Conservation (phyloP, 257 asterid species). For the Nicotiana noctiflora region DNA sequence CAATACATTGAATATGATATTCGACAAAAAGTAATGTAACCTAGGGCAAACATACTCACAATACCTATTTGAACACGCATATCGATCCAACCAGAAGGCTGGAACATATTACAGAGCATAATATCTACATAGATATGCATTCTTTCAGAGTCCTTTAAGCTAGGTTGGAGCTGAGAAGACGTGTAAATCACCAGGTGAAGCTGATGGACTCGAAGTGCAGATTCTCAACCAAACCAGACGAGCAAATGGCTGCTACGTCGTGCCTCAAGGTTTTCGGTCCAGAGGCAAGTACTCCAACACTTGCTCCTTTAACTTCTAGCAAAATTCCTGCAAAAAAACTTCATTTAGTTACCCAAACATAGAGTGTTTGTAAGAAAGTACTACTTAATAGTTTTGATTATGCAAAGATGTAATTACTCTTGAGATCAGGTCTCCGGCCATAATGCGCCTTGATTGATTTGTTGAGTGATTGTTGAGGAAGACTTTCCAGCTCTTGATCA, state of each 20-base stretch:
- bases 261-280: slow-evolving; percentile 82
- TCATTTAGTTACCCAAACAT: neutral
- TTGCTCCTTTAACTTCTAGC: slow-evolving; percentile 58
- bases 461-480: slow-evolving; percentile 49
- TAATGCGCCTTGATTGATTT: slow-evolving; percentile 56
- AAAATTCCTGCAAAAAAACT: slow-evolving; percentile 38
- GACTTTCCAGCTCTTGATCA: slow-evolving; percentile 68
- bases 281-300: slow-evolving; percentile 62
- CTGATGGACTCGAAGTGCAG: slow-evolving; percentile 75
- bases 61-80: neutral
- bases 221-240: slow-evolving; percentile 52
- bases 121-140: neutral
- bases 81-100: neutral
- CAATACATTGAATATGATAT: neutral
- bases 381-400: neutral
- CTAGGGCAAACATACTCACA: neutral
- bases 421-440: slow-evolving; percentile 74
- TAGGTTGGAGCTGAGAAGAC: neutral
- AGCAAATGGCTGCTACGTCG: slow-evolving; percentile 81
- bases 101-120: neutral
- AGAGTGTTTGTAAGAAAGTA: neutral
- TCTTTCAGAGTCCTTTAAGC: slow-evolving; percentile 1
- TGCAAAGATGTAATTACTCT: slow-evolving; percentile 39
- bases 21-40: neutral
- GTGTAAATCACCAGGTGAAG: slow-evolving; percentile 74